Evolutionary conservation across 257 asterid species (phyloP).

Genomic region (Orobanche coerulescens): DNA sequence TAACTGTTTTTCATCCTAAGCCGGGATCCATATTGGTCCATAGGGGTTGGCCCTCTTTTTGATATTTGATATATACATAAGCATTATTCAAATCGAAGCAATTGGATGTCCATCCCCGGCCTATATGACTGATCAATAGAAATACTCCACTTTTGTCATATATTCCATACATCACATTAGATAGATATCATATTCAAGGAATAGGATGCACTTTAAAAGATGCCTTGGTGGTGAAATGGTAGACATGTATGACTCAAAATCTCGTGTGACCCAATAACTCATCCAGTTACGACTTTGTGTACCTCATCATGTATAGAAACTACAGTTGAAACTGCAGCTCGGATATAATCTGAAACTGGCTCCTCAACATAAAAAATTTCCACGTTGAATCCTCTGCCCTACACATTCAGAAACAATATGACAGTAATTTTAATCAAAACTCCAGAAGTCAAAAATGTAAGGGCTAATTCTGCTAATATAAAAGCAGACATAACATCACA

Average conservation of each 20-base stretch:
- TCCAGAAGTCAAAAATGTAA: neutral
- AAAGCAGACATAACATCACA: constrained; percentile 1
- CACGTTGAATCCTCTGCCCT: constrained; percentile 95
- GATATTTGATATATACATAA: too few relatives aligned
- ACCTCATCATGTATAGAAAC: constrained; percentile 78
- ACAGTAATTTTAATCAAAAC: neutral
- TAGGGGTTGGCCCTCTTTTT: too few relatives aligned
- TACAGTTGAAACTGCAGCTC: constrained; percentile 70
- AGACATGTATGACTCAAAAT: neutral
- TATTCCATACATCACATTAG: neutral
- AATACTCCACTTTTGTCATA: neutral
- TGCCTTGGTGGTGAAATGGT: neutral
- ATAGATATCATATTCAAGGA: neutral
- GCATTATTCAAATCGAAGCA: neutral
- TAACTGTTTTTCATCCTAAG: neutral
- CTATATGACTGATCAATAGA: neutral
- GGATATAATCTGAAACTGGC: constrained; percentile 80
- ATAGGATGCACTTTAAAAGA: neutral
- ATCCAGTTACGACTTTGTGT: constrained; percentile 8
- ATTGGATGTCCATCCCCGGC: too few relatives aligned
- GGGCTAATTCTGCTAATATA: neutral
- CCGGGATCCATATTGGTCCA: neutral
- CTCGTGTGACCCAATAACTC: neutral
- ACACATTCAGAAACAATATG: constrained; percentile 18
- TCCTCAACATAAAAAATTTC: constrained; percentile 68